Evolutionary conservation across 352 stramenopile species (phyloP), one percentile per base, ranked within the genome.

Genomic region (Phytophthora sp.): DNA sequence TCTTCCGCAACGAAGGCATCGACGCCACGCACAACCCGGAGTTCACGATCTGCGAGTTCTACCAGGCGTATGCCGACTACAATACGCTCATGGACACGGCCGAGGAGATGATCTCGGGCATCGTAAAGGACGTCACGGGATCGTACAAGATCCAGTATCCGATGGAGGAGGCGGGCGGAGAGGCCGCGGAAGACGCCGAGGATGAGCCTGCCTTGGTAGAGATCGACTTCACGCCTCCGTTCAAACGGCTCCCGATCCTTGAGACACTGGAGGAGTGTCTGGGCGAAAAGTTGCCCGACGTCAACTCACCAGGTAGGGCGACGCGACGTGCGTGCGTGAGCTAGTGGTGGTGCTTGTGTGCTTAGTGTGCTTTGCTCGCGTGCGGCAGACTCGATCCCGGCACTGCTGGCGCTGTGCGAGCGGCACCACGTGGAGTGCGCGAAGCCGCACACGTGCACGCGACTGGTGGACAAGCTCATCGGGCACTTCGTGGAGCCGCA

Each of bases 41-140:
- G 80, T 99, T 99, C 76, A 99, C 97, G 5, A 99, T 98, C 5
- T 98, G 97, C 71, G 97, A 99, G 83, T 99, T 99, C 68, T 99
- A 99, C 76, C 80, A 96, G 79, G 97, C 98, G 7, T 99, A 99
- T 70, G 97, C 97, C 6, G 98, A 99, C 76, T 99, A 99, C 85
- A 79, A 99, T 66, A 94, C 98, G 61, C 80, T 99, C 26, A 99
- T 99, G 96, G 80, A 94, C 42, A 98, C 98, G 76, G 98, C 97
- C 5, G 97, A 99, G 76, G 92, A 99, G 48, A 95, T 99, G 85
- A 79, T 99, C 24, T 97, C 89, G 43, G 91, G 91, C 23, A 97
- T 99, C 69, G 97, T 99, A n/a, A 98, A 98, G 72, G 85, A 97
- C 53, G 94, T 99, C 52, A 98, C 85, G 18, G 97, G 97, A 6